These are phyloP conservation scores for Porcisia hertigi DNA, from an alignment of 208 protist genomes.

Conservation along the genomic window DNA sequence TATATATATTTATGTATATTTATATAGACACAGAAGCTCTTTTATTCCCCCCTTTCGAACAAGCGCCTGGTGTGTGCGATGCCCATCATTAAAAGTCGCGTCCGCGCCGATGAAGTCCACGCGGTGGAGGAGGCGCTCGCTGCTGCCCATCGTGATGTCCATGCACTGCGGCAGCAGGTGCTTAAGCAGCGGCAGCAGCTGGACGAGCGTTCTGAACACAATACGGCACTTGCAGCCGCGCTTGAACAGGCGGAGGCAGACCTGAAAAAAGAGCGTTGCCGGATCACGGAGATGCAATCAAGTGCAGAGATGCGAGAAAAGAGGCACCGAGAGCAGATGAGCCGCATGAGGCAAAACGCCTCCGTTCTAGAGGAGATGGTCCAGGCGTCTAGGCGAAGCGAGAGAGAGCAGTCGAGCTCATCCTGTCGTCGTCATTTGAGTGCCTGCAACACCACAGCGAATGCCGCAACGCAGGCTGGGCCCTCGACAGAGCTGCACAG, in stretches of 20 bases:
- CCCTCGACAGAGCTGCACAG: neutral
- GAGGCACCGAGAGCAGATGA: constrained; percentile 4
- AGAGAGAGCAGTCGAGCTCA: neutral
- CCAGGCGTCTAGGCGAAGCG: constrained; percentile 22
- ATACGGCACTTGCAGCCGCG: neutral
- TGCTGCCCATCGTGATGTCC: constrained; percentile 1
- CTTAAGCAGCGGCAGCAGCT: constrained; percentile 3
- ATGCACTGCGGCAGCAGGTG: constrained; percentile 18
- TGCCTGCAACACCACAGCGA: neutral
- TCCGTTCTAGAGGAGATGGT: constrained; percentile 24
- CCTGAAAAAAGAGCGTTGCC: neutral
- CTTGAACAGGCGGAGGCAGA: constrained; percentile 4
- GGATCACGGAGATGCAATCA: constrained; percentile 2
- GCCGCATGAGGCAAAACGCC: constrained; percentile 6
- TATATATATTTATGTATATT: too few species aligned
- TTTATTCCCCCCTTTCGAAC: neutral
- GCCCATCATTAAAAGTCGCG: constrained; percentile 18
- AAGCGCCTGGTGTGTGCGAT: neutral
- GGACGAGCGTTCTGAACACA: neutral
- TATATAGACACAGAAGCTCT: neutral
- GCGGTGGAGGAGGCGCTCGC: neutral
- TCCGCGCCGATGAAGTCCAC: constrained; percentile 17
- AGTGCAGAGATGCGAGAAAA: constrained; percentile 2
- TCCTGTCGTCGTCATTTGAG: neutral
- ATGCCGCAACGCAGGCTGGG: neutral